These are phyloP conservation scores for Aspergillus caelatus DNA, from an alignment of 2,329 filamentous ascomycete genomes.

Conservation along the genomic window DNA sequence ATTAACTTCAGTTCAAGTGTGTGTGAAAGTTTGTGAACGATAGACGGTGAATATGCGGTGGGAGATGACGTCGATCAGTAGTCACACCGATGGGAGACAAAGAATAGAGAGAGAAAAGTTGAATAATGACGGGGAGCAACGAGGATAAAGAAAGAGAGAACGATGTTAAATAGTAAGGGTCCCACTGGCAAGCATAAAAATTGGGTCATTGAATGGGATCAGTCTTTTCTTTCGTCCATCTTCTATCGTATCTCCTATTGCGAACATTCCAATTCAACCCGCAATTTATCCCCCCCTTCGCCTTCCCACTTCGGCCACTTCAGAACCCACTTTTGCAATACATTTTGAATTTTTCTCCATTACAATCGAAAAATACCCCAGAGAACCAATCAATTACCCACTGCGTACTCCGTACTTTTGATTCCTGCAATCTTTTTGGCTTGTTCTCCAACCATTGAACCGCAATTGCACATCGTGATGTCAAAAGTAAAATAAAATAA, in stretches of 20 bases:
- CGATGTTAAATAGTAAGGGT: neutral
- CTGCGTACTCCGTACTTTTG: neutral
- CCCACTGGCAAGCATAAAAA: neutral
- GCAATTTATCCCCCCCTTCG: neutral
- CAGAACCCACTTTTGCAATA: neutral
- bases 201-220: neutral
- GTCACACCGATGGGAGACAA: slow-evolving; percentile 11
- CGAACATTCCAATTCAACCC: neutral
- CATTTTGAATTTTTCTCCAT: neutral
- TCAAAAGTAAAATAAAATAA: neutral
- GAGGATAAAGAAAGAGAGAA: neutral
- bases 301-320: neutral
- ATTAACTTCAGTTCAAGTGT: neutral
- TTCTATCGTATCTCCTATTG: neutral
- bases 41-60: neutral
- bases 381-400: neutral
- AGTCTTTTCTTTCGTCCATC: neutral
- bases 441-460: neutral
- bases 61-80: slow-evolving; percentile 6
- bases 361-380: neutral
- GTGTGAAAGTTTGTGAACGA: neutral
- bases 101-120: neutral
- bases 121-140: neutral
- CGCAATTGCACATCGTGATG: slow-evolving; percentile 7
- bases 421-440: neutral